Conservation (phyloP, 1,284 basidiomycete species). For the Macrocybe sp. region DNA sequence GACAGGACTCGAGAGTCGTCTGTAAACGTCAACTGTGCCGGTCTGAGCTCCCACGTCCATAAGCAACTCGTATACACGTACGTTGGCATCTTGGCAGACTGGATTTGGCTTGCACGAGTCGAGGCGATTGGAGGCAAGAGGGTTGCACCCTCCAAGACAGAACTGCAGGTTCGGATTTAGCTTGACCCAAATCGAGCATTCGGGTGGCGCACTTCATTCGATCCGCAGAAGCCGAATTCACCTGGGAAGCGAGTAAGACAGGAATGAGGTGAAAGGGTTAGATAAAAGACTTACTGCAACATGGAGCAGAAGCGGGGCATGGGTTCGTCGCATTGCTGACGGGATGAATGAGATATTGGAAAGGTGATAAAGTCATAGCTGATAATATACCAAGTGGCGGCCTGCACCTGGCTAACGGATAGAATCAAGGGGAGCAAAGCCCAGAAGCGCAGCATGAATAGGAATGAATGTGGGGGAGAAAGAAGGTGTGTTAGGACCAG, state of each 20-base stretch:
- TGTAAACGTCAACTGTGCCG: constrained; percentile 51
- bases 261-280: background rate
- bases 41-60: background rate
- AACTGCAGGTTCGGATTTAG: constrained; percentile 36
- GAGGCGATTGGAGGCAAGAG: constrained; percentile 58
- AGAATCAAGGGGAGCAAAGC: no score
- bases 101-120: constrained; percentile 70
- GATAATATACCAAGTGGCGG: no score
- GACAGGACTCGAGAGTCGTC: constrained; percentile 64
- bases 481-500: no score
- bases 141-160: constrained; percentile 81
- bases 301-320: constrained; percentile 58
- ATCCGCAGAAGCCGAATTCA: constrained; percentile 73
- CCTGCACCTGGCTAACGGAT: no score
- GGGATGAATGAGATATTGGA: no score
- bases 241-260: constrained; percentile 30
- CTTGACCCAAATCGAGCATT: background rate
- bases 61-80: constrained; percentile 25
- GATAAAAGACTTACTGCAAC: constrained; percentile 52
- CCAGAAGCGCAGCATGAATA: no score
- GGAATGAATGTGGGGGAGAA: no score
- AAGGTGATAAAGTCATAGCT: no score
- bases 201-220: constrained; percentile 35
- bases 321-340: constrained; percentile 46
- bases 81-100: constrained; percentile 60